Base-by-base conservation (phyloP, 805 yeast species). In the Yarrowia alimentaria region DNA sequence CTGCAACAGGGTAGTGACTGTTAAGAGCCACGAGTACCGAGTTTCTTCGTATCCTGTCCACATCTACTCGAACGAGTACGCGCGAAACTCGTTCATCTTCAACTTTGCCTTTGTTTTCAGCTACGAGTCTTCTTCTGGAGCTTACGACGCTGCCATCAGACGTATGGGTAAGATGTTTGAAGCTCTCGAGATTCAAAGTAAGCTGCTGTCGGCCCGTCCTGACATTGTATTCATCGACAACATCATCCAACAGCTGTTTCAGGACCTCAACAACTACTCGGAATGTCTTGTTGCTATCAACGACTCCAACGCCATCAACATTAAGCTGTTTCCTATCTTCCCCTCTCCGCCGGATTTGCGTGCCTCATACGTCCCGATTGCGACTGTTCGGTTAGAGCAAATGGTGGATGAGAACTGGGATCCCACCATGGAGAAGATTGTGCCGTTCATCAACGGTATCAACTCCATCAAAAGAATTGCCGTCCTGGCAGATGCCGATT, bases 221-320 rank as follows among this genome's bases (percentile, higher is more conserved):
- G 42, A 32, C 26, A 25, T 26, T 5, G 42, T 33, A 6, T 47
- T 34, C 25, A 79, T 94, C 34, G 84, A 82, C 58, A 83, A 86
- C 58, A 70, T 91, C 49, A 78, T 93, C 17, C 88, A 87, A 64
- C 96, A 93, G 64, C 76, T 93, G n/a, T 90, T 75, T 61, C 96
- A 90, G 65, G 99, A 93, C 64, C 72, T 93, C 57, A 94, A 93
- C 67, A 88, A 86, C 63, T 94, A 90, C 67, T 87, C 96, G 0
- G 99, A 93, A 65, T 93, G 99, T 67, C 78, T 89, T 64, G 91
- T 93, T 22, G 96, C 97, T 0, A 79, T 93, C 25, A 96, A 91
- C 61, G 81, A 81, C 18, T 83, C 95, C 22, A 93, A 86, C 62
- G 82, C 93, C 2, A 84, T 93, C 20, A 96, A 93, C 66, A 88